Conservation (phyloP, 352 stramenopile genomes). For the Phytopythium vexans region DNA sequence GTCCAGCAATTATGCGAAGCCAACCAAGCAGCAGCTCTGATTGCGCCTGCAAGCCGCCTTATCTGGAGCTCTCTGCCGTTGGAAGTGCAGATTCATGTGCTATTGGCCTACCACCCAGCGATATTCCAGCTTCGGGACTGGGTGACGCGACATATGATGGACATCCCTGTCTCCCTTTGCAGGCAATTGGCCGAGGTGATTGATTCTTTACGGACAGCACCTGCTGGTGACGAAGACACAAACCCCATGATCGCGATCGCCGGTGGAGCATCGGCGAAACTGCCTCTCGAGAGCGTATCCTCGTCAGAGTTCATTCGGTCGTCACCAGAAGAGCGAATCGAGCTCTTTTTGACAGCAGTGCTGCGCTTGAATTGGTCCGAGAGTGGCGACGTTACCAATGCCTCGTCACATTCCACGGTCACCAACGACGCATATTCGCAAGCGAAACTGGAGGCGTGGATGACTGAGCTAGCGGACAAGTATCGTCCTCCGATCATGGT, state of each 20-base stretch:
- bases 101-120: conserved; percentile 36
- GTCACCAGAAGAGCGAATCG: conserved; percentile 51
- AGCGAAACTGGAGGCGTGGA: conserved; percentile 38
- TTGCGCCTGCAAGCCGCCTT: conserved; percentile 35
- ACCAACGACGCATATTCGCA: conserved; percentile 37
- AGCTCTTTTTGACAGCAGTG: conserved; percentile 75
- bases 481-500: conserved; percentile 81
- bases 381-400: neutral
- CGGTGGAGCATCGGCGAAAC: neutral
- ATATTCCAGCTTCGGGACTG: conserved; percentile 74
- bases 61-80: conserved; percentile 51
- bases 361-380: conserved; percentile 43
- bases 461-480: conserved; percentile 53
- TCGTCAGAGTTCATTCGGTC: conserved; percentile 42
- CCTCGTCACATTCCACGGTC: neutral
- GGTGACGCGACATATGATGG: conserved; percentile 49
- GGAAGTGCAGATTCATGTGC: conserved; percentile 47
- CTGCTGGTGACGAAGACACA: neutral
- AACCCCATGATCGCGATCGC: neutral
- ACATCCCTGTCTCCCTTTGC: conserved; percentile 35
- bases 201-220: conserved; percentile 26
- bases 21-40: conserved; percentile 37
- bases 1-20: conserved; percentile 37
- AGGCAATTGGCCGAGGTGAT: conserved; percentile 35
- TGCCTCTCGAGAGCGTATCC: conserved; percentile 20